Conservation (phyloP, 345 rosid species). For the Adansonia digitata region DNA sequence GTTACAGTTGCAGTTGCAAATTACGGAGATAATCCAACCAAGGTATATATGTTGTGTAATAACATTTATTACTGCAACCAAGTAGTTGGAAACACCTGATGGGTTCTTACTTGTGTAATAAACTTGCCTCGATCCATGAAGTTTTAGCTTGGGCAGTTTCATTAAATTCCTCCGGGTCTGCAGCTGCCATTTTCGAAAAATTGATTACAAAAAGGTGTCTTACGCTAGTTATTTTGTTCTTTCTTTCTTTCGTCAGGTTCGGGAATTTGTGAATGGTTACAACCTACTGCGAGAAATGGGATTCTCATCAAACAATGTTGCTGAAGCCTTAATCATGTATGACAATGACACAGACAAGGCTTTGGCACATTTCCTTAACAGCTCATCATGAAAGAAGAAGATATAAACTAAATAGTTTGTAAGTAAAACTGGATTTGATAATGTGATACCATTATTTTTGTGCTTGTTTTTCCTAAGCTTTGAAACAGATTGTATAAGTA, state of each 20-base stretch:
- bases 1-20: conserved; percentile 68
- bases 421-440: background rate
- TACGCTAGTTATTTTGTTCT: background rate
- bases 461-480: background rate
- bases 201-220: background rate
- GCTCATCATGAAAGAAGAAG: conserved; percentile 33
- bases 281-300: conserved; percentile 70
- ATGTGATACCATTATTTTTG: background rate
- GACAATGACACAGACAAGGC: conserved; percentile 79
- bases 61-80: background rate
- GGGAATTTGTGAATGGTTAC: conserved; percentile 59
- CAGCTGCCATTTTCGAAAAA: background rate
- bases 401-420: background rate
- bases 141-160: background rate
- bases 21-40: conserved; percentile 81
- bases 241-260: conserved; percentile 38
- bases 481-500: background rate
- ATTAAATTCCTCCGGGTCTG: background rate
- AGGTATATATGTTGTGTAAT: conserved; percentile 35
- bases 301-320: conserved; percentile 55
- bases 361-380: conserved; percentile 53
- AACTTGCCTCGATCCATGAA: too few species aligned
- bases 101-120: background rate
- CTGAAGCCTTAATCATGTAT: conserved; percentile 58
- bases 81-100: background rate